Evolutionary conservation across 2,329 filamentous ascomycete species (phyloP), one percentile per base, ranked within the genome.

Genomic region (Fusarium proliferatum): DNA sequence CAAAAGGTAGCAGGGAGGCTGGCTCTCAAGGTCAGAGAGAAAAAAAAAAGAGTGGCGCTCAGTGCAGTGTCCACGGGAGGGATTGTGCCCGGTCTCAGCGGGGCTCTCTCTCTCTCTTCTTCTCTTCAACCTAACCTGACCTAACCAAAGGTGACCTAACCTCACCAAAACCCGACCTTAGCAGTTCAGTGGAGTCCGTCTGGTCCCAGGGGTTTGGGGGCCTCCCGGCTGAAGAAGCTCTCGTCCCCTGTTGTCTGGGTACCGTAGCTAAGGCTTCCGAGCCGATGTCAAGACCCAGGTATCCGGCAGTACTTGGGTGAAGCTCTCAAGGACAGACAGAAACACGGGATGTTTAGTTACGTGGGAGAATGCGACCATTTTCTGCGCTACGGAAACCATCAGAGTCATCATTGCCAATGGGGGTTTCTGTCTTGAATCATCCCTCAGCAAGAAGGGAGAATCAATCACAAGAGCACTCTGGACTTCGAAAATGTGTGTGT

Each of bases 31-130:
- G 65, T 69, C 38, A 28, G 39, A 19, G 23, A 39, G 43, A 26
- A 43, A 61, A 48, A 48, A 26, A 68, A 61, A 67, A 49, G 64
- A 64, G 66, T 71, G 65, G 66, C 53, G 56, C 61, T 72, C 59
- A 53, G 53, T 58, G 36, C 36, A 55, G 51, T 59, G 41, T 42
- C 42, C 30, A 65, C 56, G 55, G 64, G 55, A 67, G 62, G 69
- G 61, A 63, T 76, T 77, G 69, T 57, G 59, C 41, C 67, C 65
- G 51, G 61, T 73, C 67, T 72, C 59, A 71, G 71, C 64, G 71
- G 75, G 63, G 73, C 33, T 43, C 45, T 48, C 26, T 48, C 42
- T 33, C 33, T 33, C 33, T 33, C 11, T 53, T 59, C 33, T 21
- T 23, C 36, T 58, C 66, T 65, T 36, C 41, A 53, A 62, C 43